Base-by-base conservation (phyloP, 2,329 filamentous ascomycete genomes). In the Alternaria novae-zelandiae region DNA sequence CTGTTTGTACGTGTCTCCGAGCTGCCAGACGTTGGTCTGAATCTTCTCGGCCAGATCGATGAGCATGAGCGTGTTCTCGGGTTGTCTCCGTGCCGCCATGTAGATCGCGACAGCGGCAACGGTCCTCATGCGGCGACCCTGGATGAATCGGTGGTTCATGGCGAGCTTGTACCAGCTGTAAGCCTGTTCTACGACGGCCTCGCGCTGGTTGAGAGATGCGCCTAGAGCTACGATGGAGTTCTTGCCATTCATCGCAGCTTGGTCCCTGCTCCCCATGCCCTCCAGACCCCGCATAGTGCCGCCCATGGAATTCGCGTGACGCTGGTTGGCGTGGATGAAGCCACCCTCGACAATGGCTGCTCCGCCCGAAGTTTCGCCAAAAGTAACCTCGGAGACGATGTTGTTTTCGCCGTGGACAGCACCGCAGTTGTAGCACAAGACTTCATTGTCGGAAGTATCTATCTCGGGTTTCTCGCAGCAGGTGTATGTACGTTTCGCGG, bases 51-150 rank as follows among this genome's bases (percentile, higher is more conserved):
- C 93, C 76, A 99, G 89, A 78, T 99, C 96, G 78, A 99, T 98
- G 46, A 99, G 86, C 91, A 99, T 94, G 70, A 96, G 86, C 45
- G 90, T 91, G 76, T 96, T 97, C 23, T 90, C 89, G 46, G 88
- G 88, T 65, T 92, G 89, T 57, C 91, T 88, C 65, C 96, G 89
- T 75, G 93, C 97, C 13, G 93, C 93, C 59, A 93, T 91, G 72
- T 98, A 99, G 28, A 99, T 85, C 76, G 92, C 95, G 26, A 96
- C 92, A n/a, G 93, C 93, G 26, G 92, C 91, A 10, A 98, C 94
- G 57, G 91, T 93, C 66, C 91, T 89, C 53, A 94, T 91, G 17
- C 91, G 91, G 61, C 96, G 92, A 70, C 96, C 96, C 62, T 77
- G 74, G 23, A 79, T 72, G 61, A 82, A 91, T 86, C 75, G 89